phyloP scores from a whole-genome alignment of 345 rosid genomes.

The Gossypium mustelinum region DNA sequence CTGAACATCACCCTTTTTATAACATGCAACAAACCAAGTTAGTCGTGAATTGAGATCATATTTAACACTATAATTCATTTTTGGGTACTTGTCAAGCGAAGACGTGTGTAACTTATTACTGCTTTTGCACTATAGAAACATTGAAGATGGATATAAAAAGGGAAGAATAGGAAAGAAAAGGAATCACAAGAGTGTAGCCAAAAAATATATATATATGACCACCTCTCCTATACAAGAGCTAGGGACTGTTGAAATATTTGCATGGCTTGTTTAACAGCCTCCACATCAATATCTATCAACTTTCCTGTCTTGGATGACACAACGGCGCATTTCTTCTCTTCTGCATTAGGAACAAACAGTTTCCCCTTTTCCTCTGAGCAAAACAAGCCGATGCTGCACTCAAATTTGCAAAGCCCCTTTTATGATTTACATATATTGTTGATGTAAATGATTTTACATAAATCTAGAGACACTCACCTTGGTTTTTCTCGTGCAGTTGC shows the following conservation, averaged over 20 bases:
- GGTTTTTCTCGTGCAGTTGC: conserved; percentile 79
- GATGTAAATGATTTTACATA: conserved; percentile 2
- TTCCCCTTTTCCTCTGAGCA: conserved; percentile 66
- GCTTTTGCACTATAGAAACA: too few species aligned
- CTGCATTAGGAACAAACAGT: conserved; percentile 61
- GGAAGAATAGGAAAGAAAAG: neutral
- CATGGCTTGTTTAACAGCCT: conserved; percentile 54
- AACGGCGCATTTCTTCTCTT: conserved; percentile 58
- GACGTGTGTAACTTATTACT: too few species aligned
- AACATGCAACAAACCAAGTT: too few species aligned
- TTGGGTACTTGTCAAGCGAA: too few species aligned
- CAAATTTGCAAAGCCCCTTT: neutral
- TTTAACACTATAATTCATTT: too few species aligned
- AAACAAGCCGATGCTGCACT: conserved; percentile 76
- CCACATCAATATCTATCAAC: conserved; percentile 57
- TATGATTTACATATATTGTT: neutral
- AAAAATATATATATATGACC: neutral
- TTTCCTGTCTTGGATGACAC: conserved; percentile 68
- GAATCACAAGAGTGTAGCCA: neutral
- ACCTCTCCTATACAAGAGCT: conserved; percentile 50
- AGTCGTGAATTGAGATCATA: too few species aligned
- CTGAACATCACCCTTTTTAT: too few species aligned
- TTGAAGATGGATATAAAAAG: too few species aligned
- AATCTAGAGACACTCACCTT: conserved; percentile 31
- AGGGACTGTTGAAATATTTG: conserved; percentile 54